A percentile compares a stretch with the other conserved stretches of the same genome.
Conservation (phyloP, 176 grass and related monocot genomes). For the Otatea glauca region DNA sequence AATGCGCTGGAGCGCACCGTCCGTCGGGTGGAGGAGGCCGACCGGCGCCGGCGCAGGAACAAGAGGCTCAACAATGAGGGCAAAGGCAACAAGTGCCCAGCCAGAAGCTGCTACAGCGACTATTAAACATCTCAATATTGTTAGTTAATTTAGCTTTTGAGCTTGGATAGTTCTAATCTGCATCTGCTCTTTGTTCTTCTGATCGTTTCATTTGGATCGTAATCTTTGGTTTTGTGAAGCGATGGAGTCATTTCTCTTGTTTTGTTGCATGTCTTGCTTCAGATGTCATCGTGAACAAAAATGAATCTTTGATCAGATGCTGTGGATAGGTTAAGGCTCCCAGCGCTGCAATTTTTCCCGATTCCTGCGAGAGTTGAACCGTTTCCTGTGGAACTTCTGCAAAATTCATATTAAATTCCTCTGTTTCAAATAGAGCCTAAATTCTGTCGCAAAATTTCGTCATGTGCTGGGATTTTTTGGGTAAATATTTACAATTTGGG, state of each 20-base stretch:
- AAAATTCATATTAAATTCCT: no score
- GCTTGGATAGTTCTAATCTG: background rate
- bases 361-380: no score
- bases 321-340: no score
- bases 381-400: no score
- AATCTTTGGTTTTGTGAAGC: background rate
- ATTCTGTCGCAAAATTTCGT: no score
- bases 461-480: no score
- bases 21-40: slow-evolving; percentile 47
- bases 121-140: background rate
- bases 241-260: background rate
- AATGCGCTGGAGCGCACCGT: slow-evolving; percentile 63
- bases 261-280: no score
- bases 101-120: slow-evolving; percentile 15
- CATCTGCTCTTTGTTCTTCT: background rate
- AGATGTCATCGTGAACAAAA: no score
- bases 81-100: slow-evolving; percentile 8
- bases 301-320: no score
- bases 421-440: no score
- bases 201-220: background rate
- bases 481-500: no score
- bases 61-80: slow-evolving; percentile 34
- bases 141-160: background rate
- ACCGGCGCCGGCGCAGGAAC: slow-evolving; percentile 27
- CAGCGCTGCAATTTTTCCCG: no score